A percentile compares a stretch with the other conserved stretches of the same genome.
Conservation (phyloP, 2,329 filamentous ascomycete genomes). For the Rosellinia necatrix region DNA sequence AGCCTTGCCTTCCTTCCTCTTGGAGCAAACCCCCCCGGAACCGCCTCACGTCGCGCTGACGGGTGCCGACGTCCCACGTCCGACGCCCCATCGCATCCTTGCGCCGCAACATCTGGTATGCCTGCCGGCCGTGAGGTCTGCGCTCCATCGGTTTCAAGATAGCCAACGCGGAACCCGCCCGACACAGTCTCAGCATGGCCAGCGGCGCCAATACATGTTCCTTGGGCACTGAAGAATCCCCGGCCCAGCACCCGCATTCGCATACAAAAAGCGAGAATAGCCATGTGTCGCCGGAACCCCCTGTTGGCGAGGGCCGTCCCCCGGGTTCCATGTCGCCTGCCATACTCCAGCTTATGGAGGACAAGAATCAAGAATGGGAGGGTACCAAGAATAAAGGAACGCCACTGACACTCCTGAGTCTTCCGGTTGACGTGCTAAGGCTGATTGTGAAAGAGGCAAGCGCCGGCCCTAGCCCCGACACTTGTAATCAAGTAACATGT, state of each 20-base stretch:
- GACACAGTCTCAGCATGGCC: constrained; percentile 31
- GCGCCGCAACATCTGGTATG: not conserved
- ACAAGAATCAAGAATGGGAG: constrained; percentile 71
- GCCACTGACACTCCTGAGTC: constrained; percentile 70
- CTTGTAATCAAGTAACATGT: not conserved
- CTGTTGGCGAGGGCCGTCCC: constrained; percentile 27
- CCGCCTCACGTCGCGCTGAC: not conserved
- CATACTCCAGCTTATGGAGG: constrained; percentile 53
- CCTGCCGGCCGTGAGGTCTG: not conserved
- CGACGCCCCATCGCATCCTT: not conserved
- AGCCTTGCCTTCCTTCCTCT: not conserved
- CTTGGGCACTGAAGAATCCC: constrained; percentile 25
- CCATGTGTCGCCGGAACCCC: constrained; percentile 25
- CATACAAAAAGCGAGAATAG: constrained; percentile 28
- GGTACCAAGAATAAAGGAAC: constrained; percentile 60
- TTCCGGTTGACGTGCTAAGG: constrained; percentile 78
- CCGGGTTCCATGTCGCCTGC: constrained; percentile 29
- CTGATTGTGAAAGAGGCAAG: constrained; percentile 78
- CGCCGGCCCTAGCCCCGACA: not conserved
- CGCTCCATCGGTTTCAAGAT: not conserved
- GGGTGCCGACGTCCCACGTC: not conserved
- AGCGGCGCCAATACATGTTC: constrained; percentile 28
- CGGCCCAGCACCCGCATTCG: constrained; percentile 25
- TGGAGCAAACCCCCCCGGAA: not conserved
- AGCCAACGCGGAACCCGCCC: not conserved